Evolutionary conservation across 306 rosid genomes (phyloP).

Genomic region (Gastrolobium villosum): DNA sequence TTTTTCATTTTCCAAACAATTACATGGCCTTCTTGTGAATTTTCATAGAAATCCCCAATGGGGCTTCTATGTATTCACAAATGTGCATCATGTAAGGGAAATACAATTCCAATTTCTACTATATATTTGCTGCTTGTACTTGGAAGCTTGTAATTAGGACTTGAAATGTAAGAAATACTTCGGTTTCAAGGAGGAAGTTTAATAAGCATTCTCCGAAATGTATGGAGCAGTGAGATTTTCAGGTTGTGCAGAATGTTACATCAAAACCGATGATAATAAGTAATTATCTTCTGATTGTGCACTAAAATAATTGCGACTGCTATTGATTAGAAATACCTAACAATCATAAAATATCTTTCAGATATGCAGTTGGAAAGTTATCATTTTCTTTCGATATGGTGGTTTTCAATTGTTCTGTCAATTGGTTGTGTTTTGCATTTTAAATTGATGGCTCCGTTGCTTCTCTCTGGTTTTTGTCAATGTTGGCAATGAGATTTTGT

Average conservation of each 20-base stretch:
- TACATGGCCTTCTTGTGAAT: conserved; percentile 36
- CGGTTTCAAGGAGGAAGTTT: not conserved
- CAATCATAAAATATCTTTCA: conserved; percentile 39
- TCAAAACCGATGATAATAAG: not conserved
- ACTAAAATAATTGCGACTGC: conserved; percentile 33
- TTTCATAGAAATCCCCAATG: conserved; percentile 31
- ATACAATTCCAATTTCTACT: conserved; percentile 26
- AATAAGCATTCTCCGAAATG: not conserved
- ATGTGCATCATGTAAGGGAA: conserved; percentile 45
- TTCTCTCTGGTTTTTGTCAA: conserved; percentile 29
- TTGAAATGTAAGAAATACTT: conserved; percentile 26
- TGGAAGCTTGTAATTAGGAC: conserved; percentile 50
- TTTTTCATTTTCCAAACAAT: conserved; percentile 19
- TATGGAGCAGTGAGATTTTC: not conserved
- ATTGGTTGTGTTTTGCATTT: conserved; percentile 32
- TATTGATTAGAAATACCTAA: conserved; percentile 40
- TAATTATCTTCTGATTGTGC: conserved; percentile 34
- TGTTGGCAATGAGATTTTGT: conserved; percentile 21
- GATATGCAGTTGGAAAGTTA: conserved; percentile 48
- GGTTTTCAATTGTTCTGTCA: conserved; percentile 46
- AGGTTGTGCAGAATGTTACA: conserved; percentile 40
- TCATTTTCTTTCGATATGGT: conserved; percentile 39
- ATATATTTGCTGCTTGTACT: conserved; percentile 31
- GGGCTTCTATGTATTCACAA: conserved; percentile 37
- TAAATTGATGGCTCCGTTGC: conserved; percentile 40